phyloP scores from a whole-genome alignment of 2,329 filamentous ascomycete species.

The Leptographium radiaticola region DNA sequence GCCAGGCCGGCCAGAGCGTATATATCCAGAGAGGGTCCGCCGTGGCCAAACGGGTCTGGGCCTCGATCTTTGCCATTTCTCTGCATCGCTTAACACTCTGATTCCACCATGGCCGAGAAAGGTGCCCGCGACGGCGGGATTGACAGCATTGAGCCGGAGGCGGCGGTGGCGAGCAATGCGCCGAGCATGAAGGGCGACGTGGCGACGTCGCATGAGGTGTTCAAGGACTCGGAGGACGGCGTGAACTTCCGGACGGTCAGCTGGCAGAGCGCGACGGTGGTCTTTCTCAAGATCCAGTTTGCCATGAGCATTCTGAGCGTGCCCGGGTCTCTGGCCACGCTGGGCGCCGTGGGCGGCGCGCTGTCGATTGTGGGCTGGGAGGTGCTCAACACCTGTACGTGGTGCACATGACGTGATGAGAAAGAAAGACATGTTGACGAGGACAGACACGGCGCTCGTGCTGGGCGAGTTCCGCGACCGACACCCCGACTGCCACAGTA shows the following conservation, averaged over 20 bases:
- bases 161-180: background rate
- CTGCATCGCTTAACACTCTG: background rate
- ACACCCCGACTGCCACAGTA: slow-evolving; percentile 24
- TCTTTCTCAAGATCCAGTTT: slow-evolving; percentile 31
- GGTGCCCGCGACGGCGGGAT: too few relatives aligned
- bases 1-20: too few relatives aligned
- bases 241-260: slow-evolving; percentile 32
- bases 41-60: too few relatives aligned
- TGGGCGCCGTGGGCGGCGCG: slow-evolving; percentile 69
- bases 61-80: too few relatives aligned
- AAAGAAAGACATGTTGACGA: background rate
- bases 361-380: slow-evolving; percentile 63
- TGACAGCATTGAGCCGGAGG: background rate
- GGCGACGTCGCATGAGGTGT: slow-evolving; percentile 22
- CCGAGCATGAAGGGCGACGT: background rate
- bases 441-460: slow-evolving; percentile 21
- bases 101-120: background rate
- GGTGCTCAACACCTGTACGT: slow-evolving; percentile 21
- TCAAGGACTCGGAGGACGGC: slow-evolving; percentile 26
- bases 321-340: slow-evolving; percentile 55
- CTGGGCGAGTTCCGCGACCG: slow-evolving; percentile 26
- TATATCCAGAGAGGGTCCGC: too few relatives aligned
- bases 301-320: slow-evolving; percentile 47
- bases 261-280: slow-evolving; percentile 32
- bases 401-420: background rate